Base-by-base conservation (phyloP, 192 early-diverging fungal genomes). In the Dissophora globulifera region DNA sequence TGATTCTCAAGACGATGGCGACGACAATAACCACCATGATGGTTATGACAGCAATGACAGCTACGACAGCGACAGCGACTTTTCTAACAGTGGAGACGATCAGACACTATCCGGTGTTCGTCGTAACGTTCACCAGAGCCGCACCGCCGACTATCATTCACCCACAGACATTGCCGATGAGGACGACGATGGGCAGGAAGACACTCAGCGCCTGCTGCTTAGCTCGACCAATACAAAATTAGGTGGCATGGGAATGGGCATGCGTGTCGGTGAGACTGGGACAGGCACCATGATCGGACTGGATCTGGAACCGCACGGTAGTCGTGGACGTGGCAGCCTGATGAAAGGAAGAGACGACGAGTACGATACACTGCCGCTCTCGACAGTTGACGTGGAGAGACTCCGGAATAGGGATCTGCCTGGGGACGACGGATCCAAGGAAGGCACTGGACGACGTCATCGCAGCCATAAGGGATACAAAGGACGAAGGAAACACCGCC, bases 211-310 rank as follows among this genome's bases (percentile, higher is more conserved):
- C 16, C 63, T 76, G 7, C 42, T 76, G 6, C 11, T 55, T 7
- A 54, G 42, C 29, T 66, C 72, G 12, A 67, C 16, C 62, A 66
- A 76, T 31, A 55, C 72, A 1, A 33, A 50, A 10, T 23, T 67
- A 26, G 72, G 64, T 29, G 72, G 72, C 7, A 66, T 76, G 72
- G 72, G 72, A 3, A 76, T 76, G 72, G 72, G 72, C 11, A 67
- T 76, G 72, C 63, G 72, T 15, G 72, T 59, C 0, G 72, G 72
- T 7, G 72, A 76, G 58, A 76, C 72, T 1, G 72, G 72, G 13
- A 76, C 72, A 7, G 72, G 72, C 4, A 76, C 72, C 19, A 76
- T 58, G 50, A 60, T 76, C 42, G 72, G 72, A 20, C 19, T 76
- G 17, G 72, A 67, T 30, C 35, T 67, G 13, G 63, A 66, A 17